A percentile compares a stretch with the other conserved stretches of the same genome.
Conservation (phyloP, 352 stramenopile species). For the Phytophthora idaei region DNA sequence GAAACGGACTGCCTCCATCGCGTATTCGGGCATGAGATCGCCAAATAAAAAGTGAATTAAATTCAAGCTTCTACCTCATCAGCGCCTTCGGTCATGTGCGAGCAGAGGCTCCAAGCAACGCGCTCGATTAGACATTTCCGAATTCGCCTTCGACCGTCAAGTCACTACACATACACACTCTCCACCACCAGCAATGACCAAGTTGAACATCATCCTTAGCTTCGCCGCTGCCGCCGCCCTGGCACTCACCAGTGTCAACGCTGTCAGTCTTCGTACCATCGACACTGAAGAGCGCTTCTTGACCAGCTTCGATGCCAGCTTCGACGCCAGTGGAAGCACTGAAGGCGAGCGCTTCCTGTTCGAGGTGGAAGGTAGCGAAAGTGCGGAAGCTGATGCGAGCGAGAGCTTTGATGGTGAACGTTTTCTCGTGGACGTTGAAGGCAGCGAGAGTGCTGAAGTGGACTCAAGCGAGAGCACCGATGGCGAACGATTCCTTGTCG, state of each 20-base stretch:
- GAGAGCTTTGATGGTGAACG: conserved; percentile 5
- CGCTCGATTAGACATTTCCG: conserved; percentile 5
- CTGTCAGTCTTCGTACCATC: conserved; percentile 17
- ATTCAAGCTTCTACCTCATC: not conserved
- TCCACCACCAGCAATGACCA: conserved; percentile 19
- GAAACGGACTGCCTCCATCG: conserved; percentile 16
- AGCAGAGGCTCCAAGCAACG: not conserved
- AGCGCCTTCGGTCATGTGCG: not conserved
- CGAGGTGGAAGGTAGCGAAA: conserved; percentile 5
- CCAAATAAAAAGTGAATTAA: not conserved
- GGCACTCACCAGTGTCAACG: conserved; percentile 17
- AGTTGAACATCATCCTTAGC: conserved; percentile 29
- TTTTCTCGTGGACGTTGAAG: conserved; percentile 9
- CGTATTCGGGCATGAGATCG: conserved; percentile 7
- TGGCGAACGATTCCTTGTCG: conserved; percentile 13
- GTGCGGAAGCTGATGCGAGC: conserved; percentile 1
- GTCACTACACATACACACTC: not conserved
- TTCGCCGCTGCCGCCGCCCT: conserved; percentile 18
- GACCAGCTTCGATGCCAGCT: conserved; percentile 18
- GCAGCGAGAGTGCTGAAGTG: not conserved
- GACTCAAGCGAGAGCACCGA: conserved; percentile 7
- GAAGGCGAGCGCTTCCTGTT: conserved; percentile 8
- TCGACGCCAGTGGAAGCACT: not conserved
- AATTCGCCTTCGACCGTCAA: conserved; percentile 15
- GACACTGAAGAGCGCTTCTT: conserved; percentile 6